Conservation (phyloP, 208 protist species). For the Acanthamoeba divionensis region DNA sequence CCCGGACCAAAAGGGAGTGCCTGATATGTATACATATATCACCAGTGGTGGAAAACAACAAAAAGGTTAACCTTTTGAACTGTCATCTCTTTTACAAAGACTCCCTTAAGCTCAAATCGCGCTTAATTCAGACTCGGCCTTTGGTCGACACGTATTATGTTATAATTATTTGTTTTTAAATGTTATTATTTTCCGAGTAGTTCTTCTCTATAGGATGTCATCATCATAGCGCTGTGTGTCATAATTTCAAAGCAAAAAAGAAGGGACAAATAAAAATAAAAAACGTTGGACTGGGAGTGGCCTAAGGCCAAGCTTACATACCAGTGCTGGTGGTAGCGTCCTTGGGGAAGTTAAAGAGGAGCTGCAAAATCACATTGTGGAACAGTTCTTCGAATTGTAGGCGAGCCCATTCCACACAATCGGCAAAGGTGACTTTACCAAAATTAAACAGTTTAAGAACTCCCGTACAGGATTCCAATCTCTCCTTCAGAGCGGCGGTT, state of each 20-base stretch:
- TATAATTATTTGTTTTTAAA: background rate
- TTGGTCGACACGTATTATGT: background rate
- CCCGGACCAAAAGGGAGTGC: constrained; percentile 83
- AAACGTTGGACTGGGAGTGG: background rate
- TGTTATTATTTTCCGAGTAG: background rate
- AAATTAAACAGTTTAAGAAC: constrained; percentile 32
- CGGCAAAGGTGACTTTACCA: constrained; percentile 75
- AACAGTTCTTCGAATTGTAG: constrained; percentile 93
- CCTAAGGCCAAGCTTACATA: too few relatives aligned
- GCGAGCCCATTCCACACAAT: constrained; percentile 92
- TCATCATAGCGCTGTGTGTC: too few relatives aligned
- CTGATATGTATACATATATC: background rate
- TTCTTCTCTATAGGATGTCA: constrained; percentile 26
- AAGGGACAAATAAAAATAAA: too few relatives aligned
- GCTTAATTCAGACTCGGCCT: constrained; percentile 28
- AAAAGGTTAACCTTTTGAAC: too few relatives aligned
- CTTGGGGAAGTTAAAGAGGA: constrained; percentile 95
- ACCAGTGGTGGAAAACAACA: too few relatives aligned
- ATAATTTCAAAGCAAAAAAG: too few relatives aligned
- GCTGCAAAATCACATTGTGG: constrained; percentile 90
- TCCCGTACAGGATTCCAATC: constrained; percentile 54
- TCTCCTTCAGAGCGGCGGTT: constrained; percentile 36
- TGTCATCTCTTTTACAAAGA: too few relatives aligned
- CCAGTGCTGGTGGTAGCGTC: constrained; percentile 76
- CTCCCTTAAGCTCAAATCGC: too few relatives aligned